Evolutionary conservation across 768 basidiomycete species (phyloP).

Genomic region (Rhizopogon roseolus): DNA sequence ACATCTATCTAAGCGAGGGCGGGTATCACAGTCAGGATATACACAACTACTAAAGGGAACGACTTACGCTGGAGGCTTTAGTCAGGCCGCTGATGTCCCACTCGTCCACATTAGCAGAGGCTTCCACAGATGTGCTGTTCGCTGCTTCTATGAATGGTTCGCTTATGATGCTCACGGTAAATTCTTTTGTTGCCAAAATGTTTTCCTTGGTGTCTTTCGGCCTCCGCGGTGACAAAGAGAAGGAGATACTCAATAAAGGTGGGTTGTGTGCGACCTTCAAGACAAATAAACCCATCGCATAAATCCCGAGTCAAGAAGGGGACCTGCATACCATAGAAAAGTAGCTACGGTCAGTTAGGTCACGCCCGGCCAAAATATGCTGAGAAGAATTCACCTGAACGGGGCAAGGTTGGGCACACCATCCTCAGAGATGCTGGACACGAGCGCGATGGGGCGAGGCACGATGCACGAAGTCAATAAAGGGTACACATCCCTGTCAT

Average conservation of each 20-base stretch:
- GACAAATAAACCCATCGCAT: neutral
- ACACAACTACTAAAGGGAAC: neutral
- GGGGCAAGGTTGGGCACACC: conserved; percentile 60
- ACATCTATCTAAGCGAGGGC: conserved; percentile 35
- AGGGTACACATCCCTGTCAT: conserved; percentile 35
- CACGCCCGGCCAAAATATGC: neutral
- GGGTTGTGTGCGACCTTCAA: conserved; percentile 57
- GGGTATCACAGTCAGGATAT: conserved; percentile 5
- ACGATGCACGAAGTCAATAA: conserved; percentile 54
- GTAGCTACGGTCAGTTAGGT: conserved; percentile 32
- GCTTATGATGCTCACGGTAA: conserved; percentile 69
- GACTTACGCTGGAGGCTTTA: conserved; percentile 45
- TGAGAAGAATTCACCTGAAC: conserved; percentile 45
- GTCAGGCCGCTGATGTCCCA: conserved; percentile 61
- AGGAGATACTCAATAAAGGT: conserved; percentile 60
- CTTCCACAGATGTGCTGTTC: conserved; percentile 51
- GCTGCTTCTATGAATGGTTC: conserved; percentile 58
- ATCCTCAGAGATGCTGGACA: conserved; percentile 50
- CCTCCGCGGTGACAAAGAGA: conserved; percentile 37
- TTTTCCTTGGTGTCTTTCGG: conserved; percentile 64
- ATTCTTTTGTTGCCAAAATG: conserved; percentile 59
- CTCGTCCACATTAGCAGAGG: conserved; percentile 48
- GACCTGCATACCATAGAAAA: conserved; percentile 51
- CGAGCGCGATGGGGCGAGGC: conserved; percentile 66
- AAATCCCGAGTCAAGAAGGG: neutral